Percentiles rank a stretch among this genome's conserved stretches.
phyloP scores from a whole-genome alignment of 1,284 basidiomycete species.

The Ceratobasidium sp. region DNA sequence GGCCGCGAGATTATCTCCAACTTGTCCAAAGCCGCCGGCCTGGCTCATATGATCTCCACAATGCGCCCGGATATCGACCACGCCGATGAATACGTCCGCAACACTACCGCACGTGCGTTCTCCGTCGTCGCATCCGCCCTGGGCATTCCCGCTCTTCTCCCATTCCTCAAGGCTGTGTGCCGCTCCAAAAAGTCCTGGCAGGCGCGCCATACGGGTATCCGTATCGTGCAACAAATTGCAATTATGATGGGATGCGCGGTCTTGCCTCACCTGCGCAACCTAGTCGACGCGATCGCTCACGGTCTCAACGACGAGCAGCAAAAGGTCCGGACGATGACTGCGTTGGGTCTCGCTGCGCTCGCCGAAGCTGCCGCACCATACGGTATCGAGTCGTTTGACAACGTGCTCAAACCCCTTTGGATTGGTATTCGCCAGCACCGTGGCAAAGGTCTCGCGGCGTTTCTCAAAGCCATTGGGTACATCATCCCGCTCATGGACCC shows the following conservation, averaged over 20 bases:
- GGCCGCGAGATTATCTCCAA: constrained; percentile 99
- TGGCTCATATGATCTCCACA: constrained; percentile 99
- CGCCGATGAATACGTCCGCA: constrained; percentile 99
- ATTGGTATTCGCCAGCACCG: constrained; percentile 97
- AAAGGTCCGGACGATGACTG: constrained; percentile 99
- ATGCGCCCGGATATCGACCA: constrained; percentile 99
- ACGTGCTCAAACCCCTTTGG: constrained; percentile 98
- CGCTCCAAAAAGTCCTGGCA: constrained; percentile 99
- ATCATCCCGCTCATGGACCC: constrained; percentile 99
- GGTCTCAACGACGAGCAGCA: constrained; percentile 98
- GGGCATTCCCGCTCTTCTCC: constrained; percentile 96
- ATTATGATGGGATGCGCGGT: constrained; percentile 99
- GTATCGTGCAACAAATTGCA: constrained; percentile 99
- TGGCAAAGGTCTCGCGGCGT: constrained; percentile 97
- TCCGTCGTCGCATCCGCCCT: constrained; percentile 99
- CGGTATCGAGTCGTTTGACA: constrained; percentile 99
- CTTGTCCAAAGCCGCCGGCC: constrained; percentile 97
- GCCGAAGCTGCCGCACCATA: constrained; percentile 98
- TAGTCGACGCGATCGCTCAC: constrained; percentile 96
- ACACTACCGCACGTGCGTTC: constrained; percentile 98
- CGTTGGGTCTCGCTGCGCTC: constrained; percentile 93
- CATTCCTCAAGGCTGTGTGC: constrained; percentile 98
- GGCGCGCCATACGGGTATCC: constrained; percentile 98
- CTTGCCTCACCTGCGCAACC: constrained; percentile 94
- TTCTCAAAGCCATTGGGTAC: constrained; percentile 99